Evolutionary conservation across 257 asterid species (phyloP).

Genomic region (Nicotiana tabacum): DNA sequence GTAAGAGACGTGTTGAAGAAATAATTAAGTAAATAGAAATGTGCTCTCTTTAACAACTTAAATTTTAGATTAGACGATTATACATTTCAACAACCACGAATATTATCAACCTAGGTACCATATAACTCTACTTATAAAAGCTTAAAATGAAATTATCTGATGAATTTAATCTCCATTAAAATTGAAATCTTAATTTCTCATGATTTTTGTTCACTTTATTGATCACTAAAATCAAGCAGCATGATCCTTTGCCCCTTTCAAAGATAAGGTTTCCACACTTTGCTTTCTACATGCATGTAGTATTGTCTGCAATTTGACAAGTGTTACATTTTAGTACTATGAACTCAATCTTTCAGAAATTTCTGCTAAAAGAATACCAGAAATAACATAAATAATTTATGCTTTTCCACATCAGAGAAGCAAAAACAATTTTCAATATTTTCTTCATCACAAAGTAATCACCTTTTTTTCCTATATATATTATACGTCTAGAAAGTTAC

Average conservation of each 20-base stretch:
- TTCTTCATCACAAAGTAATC: slow-evolving; percentile 74
- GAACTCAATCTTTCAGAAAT: neutral
- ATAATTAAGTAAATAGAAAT: too few relatives aligned
- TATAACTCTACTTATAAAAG: neutral
- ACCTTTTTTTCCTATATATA: slow-evolving; percentile 31
- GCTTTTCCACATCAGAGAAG: slow-evolving; percentile 33
- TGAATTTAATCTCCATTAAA: neutral
- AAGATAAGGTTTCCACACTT: slow-evolving; percentile 5
- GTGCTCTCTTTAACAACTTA: too few relatives aligned
- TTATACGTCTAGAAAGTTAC: slow-evolving; percentile 22
- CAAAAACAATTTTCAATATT: slow-evolving; percentile 36
- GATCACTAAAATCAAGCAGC: neutral
- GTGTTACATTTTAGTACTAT: neutral
- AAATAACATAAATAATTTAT: neutral
- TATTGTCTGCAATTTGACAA: slow-evolving; percentile 4
- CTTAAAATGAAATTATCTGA: neutral
- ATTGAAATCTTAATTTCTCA: neutral
- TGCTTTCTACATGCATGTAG: slow-evolving; percentile 6
- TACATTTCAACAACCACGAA: too few relatives aligned
- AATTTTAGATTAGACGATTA: too few relatives aligned
- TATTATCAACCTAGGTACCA: fast-evolving
- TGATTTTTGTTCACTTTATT: neutral
- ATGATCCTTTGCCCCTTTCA: slow-evolving; percentile 1
- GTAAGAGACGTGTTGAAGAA: too few relatives aligned
- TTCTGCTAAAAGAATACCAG: neutral